phyloP scores from a whole-genome alignment of 345 rosid genomes.

The Xanthoceras sorbifolium region DNA sequence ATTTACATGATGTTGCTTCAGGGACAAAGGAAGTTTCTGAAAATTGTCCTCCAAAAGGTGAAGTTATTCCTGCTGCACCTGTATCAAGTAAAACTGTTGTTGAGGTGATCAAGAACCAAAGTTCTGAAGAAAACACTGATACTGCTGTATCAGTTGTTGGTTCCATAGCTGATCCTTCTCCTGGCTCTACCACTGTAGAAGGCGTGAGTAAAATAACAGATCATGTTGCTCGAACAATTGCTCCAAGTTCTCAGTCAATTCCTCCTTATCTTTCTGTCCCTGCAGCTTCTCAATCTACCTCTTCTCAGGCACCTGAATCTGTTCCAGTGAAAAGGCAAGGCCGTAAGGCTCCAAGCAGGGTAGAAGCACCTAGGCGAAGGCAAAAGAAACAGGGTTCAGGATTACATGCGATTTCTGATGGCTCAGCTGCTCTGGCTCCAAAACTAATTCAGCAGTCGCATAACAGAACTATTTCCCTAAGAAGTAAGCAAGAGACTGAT shows the following conservation, averaged over 20 bases:
- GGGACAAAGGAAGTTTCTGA: slow-evolving; percentile 69
- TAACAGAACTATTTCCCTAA: slow-evolving; percentile 28
- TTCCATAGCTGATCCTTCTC: slow-evolving; percentile 17
- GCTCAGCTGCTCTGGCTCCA: slow-evolving; percentile 32
- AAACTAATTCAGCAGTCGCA: slow-evolving; percentile 29
- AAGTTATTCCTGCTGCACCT: slow-evolving; percentile 28
- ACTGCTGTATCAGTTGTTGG: slow-evolving; percentile 21
- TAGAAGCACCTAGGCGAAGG: slow-evolving; percentile 55
- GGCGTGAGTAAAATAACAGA: slow-evolving; percentile 12
- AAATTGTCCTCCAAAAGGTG: slow-evolving; percentile 45
- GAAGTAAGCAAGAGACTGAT: slow-evolving; percentile 41
- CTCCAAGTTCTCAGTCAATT: slow-evolving; percentile 31
- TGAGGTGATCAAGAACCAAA: slow-evolving; percentile 35
- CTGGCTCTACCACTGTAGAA: slow-evolving; percentile 24
- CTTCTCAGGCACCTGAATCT: slow-evolving; percentile 26
- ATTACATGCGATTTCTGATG: slow-evolving; percentile 27
- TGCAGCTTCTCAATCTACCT: slow-evolving; percentile 22
- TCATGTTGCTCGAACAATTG: slow-evolving; percentile 18
- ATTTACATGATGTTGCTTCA: slow-evolving; percentile 60
- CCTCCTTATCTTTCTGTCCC: slow-evolving; percentile 27
- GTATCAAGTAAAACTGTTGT: slow-evolving; percentile 28
- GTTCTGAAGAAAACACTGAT: slow-evolving; percentile 28
- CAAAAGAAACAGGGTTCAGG: slow-evolving; percentile 43
- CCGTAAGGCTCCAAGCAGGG: slow-evolving; percentile 41
- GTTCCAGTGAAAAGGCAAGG: slow-evolving; percentile 43